Evolutionary conservation across 2,329 filamentous ascomycete species (phyloP).

Genomic region (Stagonosporopsis vannaccii): DNA sequence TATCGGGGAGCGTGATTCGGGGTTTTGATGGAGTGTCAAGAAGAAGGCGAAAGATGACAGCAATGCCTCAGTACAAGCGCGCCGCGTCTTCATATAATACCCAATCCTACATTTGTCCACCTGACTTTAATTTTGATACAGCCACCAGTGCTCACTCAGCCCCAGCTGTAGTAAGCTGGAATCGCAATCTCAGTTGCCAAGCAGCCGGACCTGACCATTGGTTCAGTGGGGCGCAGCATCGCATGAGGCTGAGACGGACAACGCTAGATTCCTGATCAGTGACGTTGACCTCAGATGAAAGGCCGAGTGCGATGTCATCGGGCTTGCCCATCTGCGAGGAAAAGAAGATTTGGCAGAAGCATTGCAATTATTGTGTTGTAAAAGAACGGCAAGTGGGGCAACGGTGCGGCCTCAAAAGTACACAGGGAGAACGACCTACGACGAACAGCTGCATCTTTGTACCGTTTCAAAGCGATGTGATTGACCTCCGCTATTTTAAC

Average conservation of each 20-base stretch:
- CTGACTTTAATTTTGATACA: conserved; percentile 10
- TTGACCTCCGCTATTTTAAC: background rate
- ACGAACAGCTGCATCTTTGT: background rate
- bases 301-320: background rate
- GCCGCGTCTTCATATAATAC: background rate
- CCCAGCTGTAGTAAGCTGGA: conserved; percentile 8
- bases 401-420: background rate
- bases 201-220: conserved; percentile 6
- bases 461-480: background rate
- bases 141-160: conserved; percentile 12
- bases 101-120: background rate
- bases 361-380: background rate
- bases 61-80: background rate
- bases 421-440: background rate
- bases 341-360: no score
- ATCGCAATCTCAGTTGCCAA: conserved; percentile 14
- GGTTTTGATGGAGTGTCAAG: background rate
- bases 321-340: no score
- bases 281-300: background rate
- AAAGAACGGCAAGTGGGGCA: background rate
- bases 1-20: background rate
- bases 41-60: background rate
- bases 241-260: background rate
- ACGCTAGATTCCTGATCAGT: background rate
- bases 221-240: conserved; percentile 13